Percentiles rank a stretch among this genome's conserved stretches.
phyloP scores from a whole-genome alignment of 2,329 filamentous ascomycete species.

The Colletotrichum brevisporum region DNA sequence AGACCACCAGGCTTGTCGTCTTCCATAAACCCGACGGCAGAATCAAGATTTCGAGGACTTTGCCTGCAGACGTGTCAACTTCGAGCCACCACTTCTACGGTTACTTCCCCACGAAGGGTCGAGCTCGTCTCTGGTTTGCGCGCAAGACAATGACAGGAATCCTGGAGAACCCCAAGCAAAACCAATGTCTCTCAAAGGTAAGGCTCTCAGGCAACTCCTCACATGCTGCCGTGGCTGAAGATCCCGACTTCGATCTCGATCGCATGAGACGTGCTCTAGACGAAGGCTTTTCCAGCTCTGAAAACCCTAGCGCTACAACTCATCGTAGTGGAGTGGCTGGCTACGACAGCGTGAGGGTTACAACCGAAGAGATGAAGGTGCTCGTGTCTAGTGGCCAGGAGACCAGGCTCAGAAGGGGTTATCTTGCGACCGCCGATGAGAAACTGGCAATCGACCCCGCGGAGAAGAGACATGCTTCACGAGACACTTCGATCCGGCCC shows the following conservation, averaged over 20 bases:
- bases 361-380: conserved; percentile 11
- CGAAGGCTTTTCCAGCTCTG: not conserved
- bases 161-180: not conserved
- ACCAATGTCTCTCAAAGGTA: not conserved
- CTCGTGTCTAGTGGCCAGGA: not conserved
- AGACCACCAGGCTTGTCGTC: conserved; percentile 2
- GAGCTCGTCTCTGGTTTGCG: conserved; percentile 9
- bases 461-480: not conserved
- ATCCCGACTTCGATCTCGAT: not conserved
- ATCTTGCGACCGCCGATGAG: not conserved
- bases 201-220: not conserved
- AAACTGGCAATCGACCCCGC: not conserved
- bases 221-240: not conserved
- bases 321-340: not conserved
- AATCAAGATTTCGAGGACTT: not conserved
- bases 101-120: conserved; percentile 6
- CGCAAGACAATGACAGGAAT: not conserved
- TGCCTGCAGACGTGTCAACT: conserved; percentile 3
- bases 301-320: not conserved
- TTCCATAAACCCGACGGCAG: conserved; percentile 7
- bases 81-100: conserved; percentile 20
- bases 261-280: not conserved
- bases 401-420: not conserved
- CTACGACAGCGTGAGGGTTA: not conserved
- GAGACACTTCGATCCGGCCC: not conserved